phyloP scores from a whole-genome alignment of 805 yeast species.

The Saccharomycopsis olivae region DNA sequence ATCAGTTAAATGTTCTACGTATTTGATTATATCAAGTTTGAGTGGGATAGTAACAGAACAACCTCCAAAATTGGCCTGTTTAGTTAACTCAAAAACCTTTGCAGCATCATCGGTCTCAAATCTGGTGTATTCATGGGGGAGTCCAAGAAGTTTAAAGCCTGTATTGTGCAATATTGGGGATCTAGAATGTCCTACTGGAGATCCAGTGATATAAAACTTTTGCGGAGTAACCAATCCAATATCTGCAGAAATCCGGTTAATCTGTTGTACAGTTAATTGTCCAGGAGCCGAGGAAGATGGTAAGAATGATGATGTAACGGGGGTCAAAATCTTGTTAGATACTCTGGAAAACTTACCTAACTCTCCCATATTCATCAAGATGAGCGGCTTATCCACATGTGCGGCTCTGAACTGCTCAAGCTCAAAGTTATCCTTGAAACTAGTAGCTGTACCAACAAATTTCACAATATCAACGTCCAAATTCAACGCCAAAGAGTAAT shows the following conservation, averaged over 20 bases:
- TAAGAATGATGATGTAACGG: slow-evolving; percentile 64
- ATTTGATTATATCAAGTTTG: slow-evolving; percentile 68
- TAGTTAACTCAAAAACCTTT: slow-evolving; percentile 32
- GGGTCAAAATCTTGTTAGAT: slow-evolving; percentile 66
- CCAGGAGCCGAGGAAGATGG: slow-evolving; percentile 76
- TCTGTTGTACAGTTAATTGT: slow-evolving; percentile 55
- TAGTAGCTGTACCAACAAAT: slow-evolving; percentile 68
- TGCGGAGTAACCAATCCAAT: slow-evolving; percentile 54
- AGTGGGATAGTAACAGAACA: slow-evolving; percentile 91
- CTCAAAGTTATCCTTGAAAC: slow-evolving; percentile 54
- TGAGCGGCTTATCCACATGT: slow-evolving; percentile 49
- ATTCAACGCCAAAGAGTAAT: slow-evolving; percentile 54
- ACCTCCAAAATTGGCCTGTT: slow-evolving; percentile 67
- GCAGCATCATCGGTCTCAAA: slow-evolving; percentile 59
- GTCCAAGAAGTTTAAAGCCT: slow-evolving; percentile 60
- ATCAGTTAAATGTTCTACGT: slow-evolving; percentile 54
- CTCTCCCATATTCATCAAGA: slow-evolving; percentile 76
- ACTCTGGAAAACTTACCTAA: slow-evolving; percentile 73
- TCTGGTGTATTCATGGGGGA: slow-evolving; percentile 61
- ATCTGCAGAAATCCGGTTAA: slow-evolving; percentile 43
- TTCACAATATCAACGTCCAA: slow-evolving; percentile 67
- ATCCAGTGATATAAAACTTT: slow-evolving; percentile 67
- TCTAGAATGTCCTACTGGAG: slow-evolving; percentile 76
- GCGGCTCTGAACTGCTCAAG: slow-evolving; percentile 58
- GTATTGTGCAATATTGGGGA: slow-evolving; percentile 84